These are phyloP conservation scores for Fagus sylvatica DNA, from an alignment of 306 rosid genomes.

Conservation along the genomic window DNA sequence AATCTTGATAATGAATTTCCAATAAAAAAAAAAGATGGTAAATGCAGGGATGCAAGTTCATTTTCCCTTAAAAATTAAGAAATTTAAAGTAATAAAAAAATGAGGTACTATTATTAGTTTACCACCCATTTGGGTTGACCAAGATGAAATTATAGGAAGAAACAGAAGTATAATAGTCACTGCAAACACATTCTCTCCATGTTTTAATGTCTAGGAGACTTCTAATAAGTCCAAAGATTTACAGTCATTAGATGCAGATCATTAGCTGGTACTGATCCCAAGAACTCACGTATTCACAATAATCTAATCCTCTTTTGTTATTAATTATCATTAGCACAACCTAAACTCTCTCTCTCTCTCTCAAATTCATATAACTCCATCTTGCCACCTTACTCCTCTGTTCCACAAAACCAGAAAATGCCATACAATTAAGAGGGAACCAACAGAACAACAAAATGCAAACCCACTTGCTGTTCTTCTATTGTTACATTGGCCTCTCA, in stretches of 20 bases:
- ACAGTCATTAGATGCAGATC: conserved; percentile 61
- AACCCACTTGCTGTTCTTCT: conserved; percentile 44
- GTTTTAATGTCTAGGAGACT: conserved; percentile 64
- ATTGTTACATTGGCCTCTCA: conserved; percentile 51
- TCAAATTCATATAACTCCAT: conserved; percentile 28
- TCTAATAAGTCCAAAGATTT: conserved; percentile 62
- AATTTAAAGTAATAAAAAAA: not conserved
- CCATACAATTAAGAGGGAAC: conserved; percentile 32
- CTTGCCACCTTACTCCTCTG: conserved; percentile 21
- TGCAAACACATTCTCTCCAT: conserved; percentile 76
- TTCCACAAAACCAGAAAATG: conserved; percentile 40
- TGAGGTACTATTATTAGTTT: conserved; percentile 8
- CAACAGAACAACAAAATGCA: conserved; percentile 46
- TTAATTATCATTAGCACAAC: not conserved
- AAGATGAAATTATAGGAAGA: conserved; percentile 34
- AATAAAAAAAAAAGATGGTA: not conserved
- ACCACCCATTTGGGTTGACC: conserved; percentile 56
- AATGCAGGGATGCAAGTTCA: conserved; percentile 1
- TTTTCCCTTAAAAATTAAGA: not conserved
- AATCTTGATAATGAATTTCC: not conserved
- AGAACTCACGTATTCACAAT: conserved; percentile 60
- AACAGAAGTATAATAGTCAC: conserved; percentile 18
- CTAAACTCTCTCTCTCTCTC: conserved; percentile 28
- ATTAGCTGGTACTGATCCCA: conserved; percentile 72
- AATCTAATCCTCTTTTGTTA: conserved; percentile 27